Conservation (phyloP, 2,329 filamentous ascomycete genomes). For the Monosporascus sp. region DNA sequence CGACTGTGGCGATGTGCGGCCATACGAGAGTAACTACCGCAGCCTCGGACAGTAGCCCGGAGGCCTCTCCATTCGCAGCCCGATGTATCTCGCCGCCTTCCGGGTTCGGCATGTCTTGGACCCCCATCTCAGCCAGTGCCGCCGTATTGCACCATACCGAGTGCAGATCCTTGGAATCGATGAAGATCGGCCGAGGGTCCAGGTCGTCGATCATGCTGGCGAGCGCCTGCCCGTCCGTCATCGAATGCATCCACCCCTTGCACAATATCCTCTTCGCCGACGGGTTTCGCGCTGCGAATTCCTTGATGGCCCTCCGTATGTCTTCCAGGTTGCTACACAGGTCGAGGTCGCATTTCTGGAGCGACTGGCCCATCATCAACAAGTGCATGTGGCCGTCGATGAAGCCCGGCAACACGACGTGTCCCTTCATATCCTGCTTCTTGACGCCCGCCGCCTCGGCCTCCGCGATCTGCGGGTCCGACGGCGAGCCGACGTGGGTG, state of each 20-base stretch:
- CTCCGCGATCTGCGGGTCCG: slow-evolving; percentile 23
- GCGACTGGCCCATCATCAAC: slow-evolving; percentile 48
- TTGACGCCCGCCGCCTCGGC: slow-evolving; percentile 20
- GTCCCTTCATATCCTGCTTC: slow-evolving; percentile 32
- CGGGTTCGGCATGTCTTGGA: slow-evolving; percentile 40
- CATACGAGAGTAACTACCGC: slow-evolving; percentile 50
- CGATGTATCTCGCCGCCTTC: slow-evolving; percentile 48
- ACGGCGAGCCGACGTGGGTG: slow-evolving; percentile 28
- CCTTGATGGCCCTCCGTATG: slow-evolving; percentile 40
- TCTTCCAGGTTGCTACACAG: slow-evolving; percentile 41
- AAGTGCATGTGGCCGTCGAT: slow-evolving; percentile 56
- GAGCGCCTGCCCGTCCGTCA: slow-evolving; percentile 45
- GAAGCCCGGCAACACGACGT: slow-evolving; percentile 47
- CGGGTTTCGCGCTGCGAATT: slow-evolving; percentile 40
- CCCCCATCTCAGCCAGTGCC: slow-evolving; percentile 44
- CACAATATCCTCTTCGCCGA: slow-evolving; percentile 42
- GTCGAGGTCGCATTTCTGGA: slow-evolving; percentile 45
- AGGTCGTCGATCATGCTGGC: slow-evolving; percentile 47
- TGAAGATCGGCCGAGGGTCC: slow-evolving; percentile 46
- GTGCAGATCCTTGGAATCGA: slow-evolving; percentile 54
- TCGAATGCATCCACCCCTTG: slow-evolving; percentile 51
- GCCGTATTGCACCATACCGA: slow-evolving; percentile 51
- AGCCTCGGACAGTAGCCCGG: slow-evolving; percentile 49
- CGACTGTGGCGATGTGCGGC: slow-evolving; percentile 45
- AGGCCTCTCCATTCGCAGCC: slow-evolving; percentile 39